phyloP scores from a whole-genome alignment of 495 filamentous ascomycete genomes.

The Talaromyces wortmannii region DNA sequence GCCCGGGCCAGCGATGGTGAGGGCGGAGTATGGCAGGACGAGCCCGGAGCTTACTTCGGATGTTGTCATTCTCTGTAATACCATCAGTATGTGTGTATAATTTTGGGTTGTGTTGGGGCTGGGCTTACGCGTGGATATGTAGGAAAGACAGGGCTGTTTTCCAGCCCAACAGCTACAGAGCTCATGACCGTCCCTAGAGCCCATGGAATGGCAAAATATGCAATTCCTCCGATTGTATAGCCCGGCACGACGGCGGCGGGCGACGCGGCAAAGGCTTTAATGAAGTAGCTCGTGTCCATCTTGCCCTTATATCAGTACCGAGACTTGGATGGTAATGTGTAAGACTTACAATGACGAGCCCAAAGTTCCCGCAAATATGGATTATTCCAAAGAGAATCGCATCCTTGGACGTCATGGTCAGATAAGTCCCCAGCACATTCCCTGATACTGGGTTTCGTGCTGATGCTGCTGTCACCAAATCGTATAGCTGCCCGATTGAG shows the following conservation, averaged over 20 bases:
- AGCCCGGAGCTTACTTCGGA: slow-evolving; percentile 30
- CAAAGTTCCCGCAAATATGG: slow-evolving; percentile 33
- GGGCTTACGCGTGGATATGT: slow-evolving; percentile 30
- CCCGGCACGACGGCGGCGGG: slow-evolving; percentile 32
- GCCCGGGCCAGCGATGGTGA: slow-evolving; percentile 34
- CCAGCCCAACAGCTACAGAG: slow-evolving; percentile 29
- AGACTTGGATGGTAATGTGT: no score
- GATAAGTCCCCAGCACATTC: slow-evolving; percentile 39
- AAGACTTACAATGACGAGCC: slow-evolving; percentile 31
- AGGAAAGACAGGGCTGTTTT: slow-evolving; percentile 33
- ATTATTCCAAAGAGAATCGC: slow-evolving; percentile 39
- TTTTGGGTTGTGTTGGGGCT: not conserved
- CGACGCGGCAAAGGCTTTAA: slow-evolving; percentile 36
- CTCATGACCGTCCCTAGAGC: slow-evolving; percentile 34
- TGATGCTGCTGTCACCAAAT: slow-evolving; percentile 36
- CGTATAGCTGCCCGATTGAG: slow-evolving; percentile 34
- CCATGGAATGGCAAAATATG: slow-evolving; percentile 39
- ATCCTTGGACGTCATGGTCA: slow-evolving; percentile 43
- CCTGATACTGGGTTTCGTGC: slow-evolving; percentile 31
- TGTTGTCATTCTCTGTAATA: slow-evolving; percentile 24
- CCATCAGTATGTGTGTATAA: not conserved
- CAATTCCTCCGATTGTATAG: slow-evolving; percentile 37
- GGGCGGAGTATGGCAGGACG: slow-evolving; percentile 33
- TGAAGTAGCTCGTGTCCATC: slow-evolving; percentile 42
- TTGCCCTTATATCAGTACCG: no score